A percentile compares a stretch with the other conserved stretches of the same genome.
Evolutionary conservation across 306 rosid genomes (phyloP).

Genomic region (Vigna angularis): DNA sequence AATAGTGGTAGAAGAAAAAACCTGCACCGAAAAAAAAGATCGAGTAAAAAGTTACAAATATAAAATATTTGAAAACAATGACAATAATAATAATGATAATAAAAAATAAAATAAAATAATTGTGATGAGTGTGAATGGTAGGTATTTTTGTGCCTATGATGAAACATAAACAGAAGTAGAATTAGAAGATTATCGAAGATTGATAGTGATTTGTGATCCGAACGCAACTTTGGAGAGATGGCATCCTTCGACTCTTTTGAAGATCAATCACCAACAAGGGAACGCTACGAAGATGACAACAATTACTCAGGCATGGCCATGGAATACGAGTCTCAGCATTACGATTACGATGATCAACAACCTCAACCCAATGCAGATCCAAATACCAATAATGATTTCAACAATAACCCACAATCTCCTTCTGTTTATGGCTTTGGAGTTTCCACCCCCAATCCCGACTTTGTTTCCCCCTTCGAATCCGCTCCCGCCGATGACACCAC

Average conservation of each 20-base stretch:
- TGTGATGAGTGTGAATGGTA: not conserved
- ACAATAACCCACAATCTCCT: slow-evolving; percentile 42
- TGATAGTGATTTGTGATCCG: slow-evolving; percentile 11
- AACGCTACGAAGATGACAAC: slow-evolving; percentile 52
- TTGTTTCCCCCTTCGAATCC: slow-evolving; percentile 62
- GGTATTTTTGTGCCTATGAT: not conserved
- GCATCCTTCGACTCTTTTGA: slow-evolving; percentile 70
- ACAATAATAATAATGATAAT: not conserved
- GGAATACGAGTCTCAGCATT: slow-evolving; percentile 44
- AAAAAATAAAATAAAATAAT: not conserved
- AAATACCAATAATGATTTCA: not conserved
- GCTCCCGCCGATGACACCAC: slow-evolving; percentile 31
- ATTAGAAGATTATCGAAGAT: not conserved
- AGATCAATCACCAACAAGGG: slow-evolving; percentile 32
- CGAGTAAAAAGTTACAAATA: not conserved
- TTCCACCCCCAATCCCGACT: slow-evolving; percentile 55
- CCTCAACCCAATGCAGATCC: slow-evolving; percentile 14
- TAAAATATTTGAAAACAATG: too few relatives aligned
- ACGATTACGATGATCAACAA: slow-evolving; percentile 43
- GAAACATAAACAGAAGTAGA: not conserved
- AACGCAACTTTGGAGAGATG: slow-evolving; percentile 42
- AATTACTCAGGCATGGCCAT: slow-evolving; percentile 25
- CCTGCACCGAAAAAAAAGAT: not conserved
- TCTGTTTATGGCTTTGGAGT: slow-evolving; percentile 57
- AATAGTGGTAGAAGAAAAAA: not conserved